These are phyloP conservation scores for Apophysomyces trapeziformis DNA, from an alignment of 371 early-diverging fungal genomes.

Conservation along the genomic window DNA sequence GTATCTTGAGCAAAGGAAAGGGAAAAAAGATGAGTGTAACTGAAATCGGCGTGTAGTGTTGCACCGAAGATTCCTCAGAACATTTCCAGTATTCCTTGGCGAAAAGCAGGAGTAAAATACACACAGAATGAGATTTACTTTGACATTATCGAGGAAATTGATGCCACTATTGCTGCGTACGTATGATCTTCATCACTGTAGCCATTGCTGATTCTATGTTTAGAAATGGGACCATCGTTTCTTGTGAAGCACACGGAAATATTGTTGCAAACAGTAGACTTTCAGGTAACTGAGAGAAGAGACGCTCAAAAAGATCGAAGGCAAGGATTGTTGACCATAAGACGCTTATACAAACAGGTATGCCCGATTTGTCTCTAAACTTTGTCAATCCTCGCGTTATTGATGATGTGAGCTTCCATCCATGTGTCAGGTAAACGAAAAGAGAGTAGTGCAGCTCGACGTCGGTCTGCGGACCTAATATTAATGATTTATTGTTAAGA, in stretches of 20 bases:
- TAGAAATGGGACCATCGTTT: conserved; percentile 74
- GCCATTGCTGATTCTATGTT: conserved; percentile 1
- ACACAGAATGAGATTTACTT: conserved; percentile 92
- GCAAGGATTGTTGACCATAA: background rate
- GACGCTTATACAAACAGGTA: conserved; percentile 47
- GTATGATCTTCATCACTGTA: conserved; percentile 4
- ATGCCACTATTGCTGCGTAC: conserved; percentile 80
- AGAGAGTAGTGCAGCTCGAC: background rate
- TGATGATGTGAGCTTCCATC: conserved; percentile 89
- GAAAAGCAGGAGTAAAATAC: conserved; percentile 87
- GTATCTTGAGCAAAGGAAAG: background rate
- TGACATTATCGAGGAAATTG: conserved; percentile 89
- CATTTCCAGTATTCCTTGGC: conserved; percentile 85
- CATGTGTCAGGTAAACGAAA: conserved; percentile 73
- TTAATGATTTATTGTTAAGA: conserved; percentile 17
- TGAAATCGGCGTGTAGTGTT: conserved; percentile 30
- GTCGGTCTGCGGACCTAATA: background rate
- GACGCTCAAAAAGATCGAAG: background rate
- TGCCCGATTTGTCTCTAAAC: conserved; percentile 85
- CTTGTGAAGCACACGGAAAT: conserved; percentile 81
- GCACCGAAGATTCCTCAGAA: conserved; percentile 56
- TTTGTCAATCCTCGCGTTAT: conserved; percentile 76
- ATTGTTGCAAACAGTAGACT: conserved; percentile 78
- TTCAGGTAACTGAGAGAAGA: conserved; percentile 57
- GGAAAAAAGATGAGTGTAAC: no score